Percentiles rank a stretch among this genome's conserved stretches.
phyloP scores from a whole-genome alignment of 78 protist species.

The Andalucia godoyi region DNA sequence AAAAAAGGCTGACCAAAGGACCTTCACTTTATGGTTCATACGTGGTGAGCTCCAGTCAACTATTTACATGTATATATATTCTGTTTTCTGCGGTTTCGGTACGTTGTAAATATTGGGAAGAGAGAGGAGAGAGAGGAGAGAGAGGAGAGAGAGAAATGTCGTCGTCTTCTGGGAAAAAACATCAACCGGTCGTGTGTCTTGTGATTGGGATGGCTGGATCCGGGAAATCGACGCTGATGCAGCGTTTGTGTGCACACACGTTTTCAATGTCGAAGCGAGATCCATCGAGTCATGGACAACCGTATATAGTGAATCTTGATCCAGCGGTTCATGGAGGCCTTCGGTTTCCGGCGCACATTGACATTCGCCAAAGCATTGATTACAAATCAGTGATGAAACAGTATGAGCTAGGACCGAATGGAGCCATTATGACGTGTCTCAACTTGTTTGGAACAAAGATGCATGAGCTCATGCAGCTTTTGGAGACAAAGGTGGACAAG shows the following conservation, averaged over 20 bases:
- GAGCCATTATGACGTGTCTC: slow-evolving; percentile 91
- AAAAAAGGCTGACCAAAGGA: too few species aligned
- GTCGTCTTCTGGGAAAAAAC: too few species aligned
- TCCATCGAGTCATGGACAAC: slow-evolving; percentile 27
- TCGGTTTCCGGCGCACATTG: slow-evolving; percentile 84
- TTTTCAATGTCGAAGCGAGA: slow-evolving; percentile 15
- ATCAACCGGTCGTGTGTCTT: slow-evolving; percentile 51
- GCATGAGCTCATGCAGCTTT: slow-evolving; percentile 67
- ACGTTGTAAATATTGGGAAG: too few species aligned
- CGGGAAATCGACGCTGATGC: slow-evolving; percentile 93
- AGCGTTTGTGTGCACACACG: slow-evolving; percentile 2
- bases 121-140: too few species aligned
- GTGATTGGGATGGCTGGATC: slow-evolving; percentile 97
- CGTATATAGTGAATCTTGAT: slow-evolving; percentile 85
- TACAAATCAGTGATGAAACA: slow-evolving; percentile 93
- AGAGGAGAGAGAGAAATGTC: too few species aligned
- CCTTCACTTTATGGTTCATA: too few species aligned
- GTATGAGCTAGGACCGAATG: slow-evolving; percentile 94
- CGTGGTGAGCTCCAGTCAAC: too few species aligned
- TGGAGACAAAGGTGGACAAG: slow-evolving; percentile 27
- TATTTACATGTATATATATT: too few species aligned
- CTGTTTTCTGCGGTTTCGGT: too few species aligned
- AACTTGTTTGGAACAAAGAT: slow-evolving; percentile 89
- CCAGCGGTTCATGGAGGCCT: slow-evolving; percentile 70
- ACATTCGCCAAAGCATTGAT: slow-evolving; percentile 95